Percentiles rank a stretch among this genome's conserved stretches.
phyloP scores from a whole-genome alignment of 345 rosid species.

The Euphorbia peplus region DNA sequence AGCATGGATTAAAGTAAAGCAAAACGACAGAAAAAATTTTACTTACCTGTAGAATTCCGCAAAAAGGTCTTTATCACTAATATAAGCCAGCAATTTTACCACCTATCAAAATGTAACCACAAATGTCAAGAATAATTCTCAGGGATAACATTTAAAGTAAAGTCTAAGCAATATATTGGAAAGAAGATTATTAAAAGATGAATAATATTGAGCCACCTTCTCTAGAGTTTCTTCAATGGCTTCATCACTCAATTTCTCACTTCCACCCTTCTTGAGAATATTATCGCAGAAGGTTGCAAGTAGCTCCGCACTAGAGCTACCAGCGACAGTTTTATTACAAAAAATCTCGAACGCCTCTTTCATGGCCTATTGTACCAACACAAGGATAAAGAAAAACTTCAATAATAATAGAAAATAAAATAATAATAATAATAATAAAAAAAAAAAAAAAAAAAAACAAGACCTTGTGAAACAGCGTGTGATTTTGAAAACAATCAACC shows the following conservation, averaged over 20 bases:
- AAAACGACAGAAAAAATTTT: background rate
- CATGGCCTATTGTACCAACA: too few relatives aligned
- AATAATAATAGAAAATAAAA: too few relatives aligned
- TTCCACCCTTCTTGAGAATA: slow-evolving; percentile 66
- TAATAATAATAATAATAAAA: too few relatives aligned
- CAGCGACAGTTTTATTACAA: slow-evolving; percentile 58
- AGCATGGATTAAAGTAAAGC: background rate
- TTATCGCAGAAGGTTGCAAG: slow-evolving; percentile 66
- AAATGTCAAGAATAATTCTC: too few relatives aligned
- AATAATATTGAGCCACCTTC: too few relatives aligned
- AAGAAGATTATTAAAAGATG: too few relatives aligned
- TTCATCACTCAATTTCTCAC: slow-evolving; percentile 66
- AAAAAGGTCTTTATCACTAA: slow-evolving; percentile 79
- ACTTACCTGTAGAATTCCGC: slow-evolving; percentile 83
- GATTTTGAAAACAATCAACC: slow-evolving; percentile 69
- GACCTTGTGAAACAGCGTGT: slow-evolving; percentile 79
- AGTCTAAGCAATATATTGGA: too few relatives aligned
- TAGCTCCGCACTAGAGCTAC: slow-evolving; percentile 63
- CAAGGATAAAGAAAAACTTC: too few relatives aligned
- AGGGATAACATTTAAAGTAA: too few relatives aligned
- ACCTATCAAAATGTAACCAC: too few relatives aligned
- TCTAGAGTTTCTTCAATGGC: slow-evolving; percentile 69
- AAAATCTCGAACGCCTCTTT: slow-evolving; percentile 71
- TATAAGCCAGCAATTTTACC: slow-evolving; percentile 82
- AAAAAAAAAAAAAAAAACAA: too few relatives aligned